These are phyloP conservation scores for Daphne laureola DNA, from an alignment of 441 rosid species.

Conservation along the genomic window DNA sequence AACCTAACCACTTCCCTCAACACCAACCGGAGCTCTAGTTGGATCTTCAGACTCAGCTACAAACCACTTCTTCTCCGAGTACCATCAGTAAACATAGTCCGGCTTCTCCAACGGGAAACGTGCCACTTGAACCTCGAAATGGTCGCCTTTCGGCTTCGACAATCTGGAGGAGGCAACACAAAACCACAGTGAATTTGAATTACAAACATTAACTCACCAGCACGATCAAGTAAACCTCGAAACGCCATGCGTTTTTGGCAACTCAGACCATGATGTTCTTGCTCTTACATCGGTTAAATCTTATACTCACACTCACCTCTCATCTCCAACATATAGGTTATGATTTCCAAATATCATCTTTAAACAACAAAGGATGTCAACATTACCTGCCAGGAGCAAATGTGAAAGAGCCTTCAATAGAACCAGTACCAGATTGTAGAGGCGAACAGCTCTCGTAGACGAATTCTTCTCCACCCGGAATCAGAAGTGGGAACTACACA, in stretches of 20 bases:
- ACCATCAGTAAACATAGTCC: conserved; percentile 55
- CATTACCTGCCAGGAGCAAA: conserved; percentile 91
- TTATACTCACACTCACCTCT: neutral
- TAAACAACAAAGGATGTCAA: neutral
- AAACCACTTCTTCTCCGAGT: no score
- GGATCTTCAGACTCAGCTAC: no score
- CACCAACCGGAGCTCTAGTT: no score
- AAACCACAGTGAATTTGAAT: neutral
- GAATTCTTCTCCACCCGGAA: conserved; percentile 62
- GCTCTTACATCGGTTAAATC: neutral
- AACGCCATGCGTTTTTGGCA: neutral
- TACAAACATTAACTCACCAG: neutral
- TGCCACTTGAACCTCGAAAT: conserved; percentile 58
- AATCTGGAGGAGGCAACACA: conserved; percentile 26
- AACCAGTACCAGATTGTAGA: conserved; percentile 39
- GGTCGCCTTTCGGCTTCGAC: conserved; percentile 46
- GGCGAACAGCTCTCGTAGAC: conserved; percentile 60
- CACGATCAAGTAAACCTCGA: neutral
- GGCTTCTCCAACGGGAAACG: conserved; percentile 52
- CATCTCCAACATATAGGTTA: neutral
- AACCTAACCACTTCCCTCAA: no score
- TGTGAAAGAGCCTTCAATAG: conserved; percentile 74
- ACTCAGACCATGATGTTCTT: neutral
- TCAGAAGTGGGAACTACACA: conserved; percentile 61
- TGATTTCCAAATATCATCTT: no score